Evolutionary conservation across 352 stramenopile genomes (phyloP).

Genomic region (Phytopythium montanum): DNA sequence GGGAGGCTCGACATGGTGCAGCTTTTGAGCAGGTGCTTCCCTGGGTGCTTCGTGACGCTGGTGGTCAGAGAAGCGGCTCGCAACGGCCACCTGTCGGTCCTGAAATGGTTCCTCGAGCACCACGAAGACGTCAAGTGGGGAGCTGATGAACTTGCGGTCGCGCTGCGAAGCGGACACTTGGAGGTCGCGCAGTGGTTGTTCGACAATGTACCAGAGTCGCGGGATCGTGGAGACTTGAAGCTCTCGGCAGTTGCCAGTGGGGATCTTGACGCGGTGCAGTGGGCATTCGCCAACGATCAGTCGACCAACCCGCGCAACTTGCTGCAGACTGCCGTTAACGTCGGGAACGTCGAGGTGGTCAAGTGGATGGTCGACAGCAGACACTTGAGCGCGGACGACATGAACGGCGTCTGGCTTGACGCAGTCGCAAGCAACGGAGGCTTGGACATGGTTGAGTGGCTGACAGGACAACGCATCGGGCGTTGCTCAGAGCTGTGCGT

Average conservation of each 20-base stretch:
- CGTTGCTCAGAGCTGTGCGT: slow-evolving; percentile 20
- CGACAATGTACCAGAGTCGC: slow-evolving; percentile 10
- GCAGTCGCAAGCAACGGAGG: slow-evolving; percentile 6
- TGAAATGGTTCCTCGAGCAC: slow-evolving; percentile 26
- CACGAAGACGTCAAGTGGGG: slow-evolving; percentile 19
- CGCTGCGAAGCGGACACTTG: slow-evolving; percentile 13
- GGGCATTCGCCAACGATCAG: background rate
- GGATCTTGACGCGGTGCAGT: slow-evolving; percentile 23
- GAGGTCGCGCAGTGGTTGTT: slow-evolving; percentile 17
- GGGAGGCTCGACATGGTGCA: slow-evolving; percentile 2
- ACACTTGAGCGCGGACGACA: background rate
- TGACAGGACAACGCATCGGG: slow-evolving; percentile 19
- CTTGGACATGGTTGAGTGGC: slow-evolving; percentile 28
- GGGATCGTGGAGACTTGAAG: slow-evolving; percentile 14
- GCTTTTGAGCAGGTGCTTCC: slow-evolving; percentile 8
- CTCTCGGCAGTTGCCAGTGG: slow-evolving; percentile 18
- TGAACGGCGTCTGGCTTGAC: background rate
- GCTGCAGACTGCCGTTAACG: background rate
- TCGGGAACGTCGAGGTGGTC: background rate
- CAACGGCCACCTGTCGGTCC: slow-evolving; percentile 26
- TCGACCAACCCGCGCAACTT: background rate
- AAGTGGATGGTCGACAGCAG: slow-evolving; percentile 1
- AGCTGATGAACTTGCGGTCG: slow-evolving; percentile 17
- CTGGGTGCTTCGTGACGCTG: slow-evolving; percentile 24
- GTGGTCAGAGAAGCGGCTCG: slow-evolving; percentile 28